Evolutionary conservation across 2,329 filamentous ascomycete species (phyloP).

Genomic region (Monosporascus sp.): DNA sequence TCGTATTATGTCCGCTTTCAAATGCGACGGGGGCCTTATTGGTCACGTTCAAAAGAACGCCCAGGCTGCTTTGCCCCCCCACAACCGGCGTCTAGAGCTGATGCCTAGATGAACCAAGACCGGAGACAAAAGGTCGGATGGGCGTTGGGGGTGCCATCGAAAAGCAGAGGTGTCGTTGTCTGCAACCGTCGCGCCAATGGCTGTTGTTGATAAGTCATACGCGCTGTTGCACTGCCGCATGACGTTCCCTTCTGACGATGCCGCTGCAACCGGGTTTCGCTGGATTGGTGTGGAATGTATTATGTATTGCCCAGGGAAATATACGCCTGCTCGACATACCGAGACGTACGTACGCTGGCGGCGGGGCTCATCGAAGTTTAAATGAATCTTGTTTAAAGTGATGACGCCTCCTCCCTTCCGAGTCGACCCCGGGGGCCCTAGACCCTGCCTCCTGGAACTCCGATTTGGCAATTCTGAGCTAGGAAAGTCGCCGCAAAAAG

Average conservation of each 20-base stretch:
- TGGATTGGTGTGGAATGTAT: not conserved
- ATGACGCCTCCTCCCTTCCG: not conserved
- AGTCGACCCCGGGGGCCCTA: not conserved
- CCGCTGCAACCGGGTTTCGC: not conserved
- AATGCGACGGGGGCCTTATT: too few species aligned
- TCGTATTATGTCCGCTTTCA: too few species aligned
- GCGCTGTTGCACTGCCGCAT: not conserved
- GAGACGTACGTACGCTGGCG: not conserved
- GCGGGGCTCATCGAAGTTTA: not conserved
- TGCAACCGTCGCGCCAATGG: not conserved
- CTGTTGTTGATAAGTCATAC: not conserved
- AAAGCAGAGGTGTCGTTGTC: not conserved
- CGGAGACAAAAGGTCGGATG: not conserved
- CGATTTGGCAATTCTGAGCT: not conserved
- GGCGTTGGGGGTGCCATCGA: not conserved
- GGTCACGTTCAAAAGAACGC: not conserved
- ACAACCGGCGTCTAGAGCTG: not conserved
- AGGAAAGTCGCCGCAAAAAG: not conserved
- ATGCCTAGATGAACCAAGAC: not conserved
- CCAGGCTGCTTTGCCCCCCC: not conserved
- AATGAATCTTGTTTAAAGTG: not conserved
- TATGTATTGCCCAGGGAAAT: not conserved
- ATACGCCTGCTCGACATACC: not conserved
- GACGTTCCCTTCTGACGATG: not conserved
- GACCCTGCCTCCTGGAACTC: not conserved